phyloP scores from a whole-genome alignment of 257 asterid genomes.

The Linderniella brevidens region DNA sequence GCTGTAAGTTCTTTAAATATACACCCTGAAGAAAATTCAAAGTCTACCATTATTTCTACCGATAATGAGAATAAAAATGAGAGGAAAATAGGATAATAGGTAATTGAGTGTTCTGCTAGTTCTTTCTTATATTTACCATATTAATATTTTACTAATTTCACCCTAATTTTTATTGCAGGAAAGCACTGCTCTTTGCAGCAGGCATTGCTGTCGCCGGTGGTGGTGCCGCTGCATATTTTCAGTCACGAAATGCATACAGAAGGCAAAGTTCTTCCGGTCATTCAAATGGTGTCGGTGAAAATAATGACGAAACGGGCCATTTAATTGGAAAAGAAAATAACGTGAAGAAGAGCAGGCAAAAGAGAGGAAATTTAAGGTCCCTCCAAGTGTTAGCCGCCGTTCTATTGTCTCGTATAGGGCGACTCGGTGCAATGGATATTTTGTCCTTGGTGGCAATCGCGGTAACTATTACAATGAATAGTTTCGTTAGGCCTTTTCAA shows the following conservation, averaged over 20 bases:
- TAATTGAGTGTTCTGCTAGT: background rate
- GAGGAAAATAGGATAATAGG: background rate
- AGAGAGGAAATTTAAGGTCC: conserved; percentile 73
- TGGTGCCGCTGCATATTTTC: conserved; percentile 68
- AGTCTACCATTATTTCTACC: no score
- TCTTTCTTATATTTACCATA: background rate
- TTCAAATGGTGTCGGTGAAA: conserved; percentile 32
- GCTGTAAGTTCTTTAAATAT: no score
- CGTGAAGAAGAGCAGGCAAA: conserved; percentile 59
- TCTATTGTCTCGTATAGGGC: conserved; percentile 78
- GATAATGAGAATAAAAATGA: no score
- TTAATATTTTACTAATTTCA: background rate
- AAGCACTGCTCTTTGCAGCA: conserved; percentile 65
- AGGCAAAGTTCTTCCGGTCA: conserved; percentile 21
- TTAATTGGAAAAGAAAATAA: conserved; percentile 29
- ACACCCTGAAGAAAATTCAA: no score
- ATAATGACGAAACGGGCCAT: conserved; percentile 21
- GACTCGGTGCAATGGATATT: conserved; percentile 57
- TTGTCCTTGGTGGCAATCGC: conserved; percentile 71
- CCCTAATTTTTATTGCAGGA: conserved; percentile 32
- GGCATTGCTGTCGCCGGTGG: conserved; percentile 90
- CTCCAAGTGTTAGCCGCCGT: conserved; percentile 82
- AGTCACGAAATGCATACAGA: conserved; percentile 34
- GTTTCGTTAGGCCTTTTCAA: conserved; percentile 5
- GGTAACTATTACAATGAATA: conserved; percentile 49